Evolutionary conservation across 129 eudicot species (phyloP).

Genomic region (Tagetes erecta): DNA sequence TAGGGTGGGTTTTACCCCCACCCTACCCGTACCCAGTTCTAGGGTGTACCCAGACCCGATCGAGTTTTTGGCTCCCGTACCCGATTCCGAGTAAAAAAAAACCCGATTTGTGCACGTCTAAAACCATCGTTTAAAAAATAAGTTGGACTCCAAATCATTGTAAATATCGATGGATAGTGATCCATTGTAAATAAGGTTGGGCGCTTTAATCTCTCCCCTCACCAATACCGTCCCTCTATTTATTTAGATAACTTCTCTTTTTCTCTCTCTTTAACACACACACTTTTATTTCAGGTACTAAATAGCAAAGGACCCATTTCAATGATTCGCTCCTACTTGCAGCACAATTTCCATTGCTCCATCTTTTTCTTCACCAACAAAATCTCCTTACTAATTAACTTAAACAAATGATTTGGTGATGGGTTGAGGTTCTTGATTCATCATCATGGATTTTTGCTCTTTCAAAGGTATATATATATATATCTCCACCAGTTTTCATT

Average conservation of each 20-base stretch:
- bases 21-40: too few species aligned
- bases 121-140: too few species aligned
- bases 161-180: too few species aligned
- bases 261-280: neutral
- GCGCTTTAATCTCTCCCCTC: constrained; percentile 33
- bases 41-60: too few species aligned
- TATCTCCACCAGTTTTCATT: constrained; percentile 18
- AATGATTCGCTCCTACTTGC: constrained; percentile 39
- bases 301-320: constrained; percentile 31
- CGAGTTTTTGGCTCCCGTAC: too few species aligned
- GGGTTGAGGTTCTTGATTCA: constrained; percentile 29
- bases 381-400: neutral
- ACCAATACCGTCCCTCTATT: constrained; percentile 6
- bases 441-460: constrained; percentile 43
- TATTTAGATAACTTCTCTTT: constrained; percentile 13
- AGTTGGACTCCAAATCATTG: too few species aligned
- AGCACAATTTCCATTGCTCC: constrained; percentile 26
- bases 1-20: too few species aligned
- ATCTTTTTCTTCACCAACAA: constrained; percentile 7
- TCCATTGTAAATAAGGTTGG: neutral
- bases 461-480: constrained; percentile 35
- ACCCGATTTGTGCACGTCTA: too few species aligned
- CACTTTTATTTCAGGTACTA: constrained; percentile 22
- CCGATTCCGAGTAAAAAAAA: too few species aligned
- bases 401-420: constrained; percentile 25